Base-by-base conservation (phyloP, 2,329 filamentous ascomycete species). In the Penicillium frequentans region DNA sequence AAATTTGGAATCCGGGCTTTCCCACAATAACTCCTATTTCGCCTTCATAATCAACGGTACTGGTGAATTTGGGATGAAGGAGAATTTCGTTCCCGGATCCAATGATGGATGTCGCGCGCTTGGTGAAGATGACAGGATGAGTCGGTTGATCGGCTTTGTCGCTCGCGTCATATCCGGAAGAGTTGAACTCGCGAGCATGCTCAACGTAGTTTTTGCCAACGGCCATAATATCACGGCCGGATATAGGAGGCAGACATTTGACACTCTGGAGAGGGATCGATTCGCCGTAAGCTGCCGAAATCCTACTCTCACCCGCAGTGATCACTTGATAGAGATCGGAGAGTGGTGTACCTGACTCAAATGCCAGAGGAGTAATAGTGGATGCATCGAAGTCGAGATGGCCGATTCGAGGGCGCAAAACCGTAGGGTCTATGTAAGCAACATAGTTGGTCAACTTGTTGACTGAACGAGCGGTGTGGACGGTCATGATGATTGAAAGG, bases 111-210 rank as follows among this genome's bases (percentile, higher is more conserved):
- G 82, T 84, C 5, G 75, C 76, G 1, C 82, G 74, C 61, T 84
- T 84, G 3, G 81, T 83, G 67, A 84, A 83, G 54, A 84, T 83
- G 9, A 85, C 82, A 0, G 82, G 82, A 58, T 84, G 79, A 0
- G 78, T 80, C 0, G 82, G 82, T 43, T 74, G 71, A 54, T 82
- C 82, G 0, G 75, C 71, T 60, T 84, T 85, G 61, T 86, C 83
- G 5, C 77, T 82, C 16, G 33, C 33, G 16, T 35, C 33, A 16
- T 35, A 35, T 5, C 33, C 33, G 5, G 33, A 35, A 16, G 33
- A 35, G 11, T 35, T 35, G 33, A 35, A 35, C 33, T 35, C 33
- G 13, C 16, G 13, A 16, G 33, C 33, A 16, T 35, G 33, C 7
- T 35, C 33, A 16, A 35, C 33, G 14, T 35, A 35, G 5, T 35